These are phyloP conservation scores for Betula pendula DNA, from an alignment of 306 rosid species.

Conservation along the genomic window DNA sequence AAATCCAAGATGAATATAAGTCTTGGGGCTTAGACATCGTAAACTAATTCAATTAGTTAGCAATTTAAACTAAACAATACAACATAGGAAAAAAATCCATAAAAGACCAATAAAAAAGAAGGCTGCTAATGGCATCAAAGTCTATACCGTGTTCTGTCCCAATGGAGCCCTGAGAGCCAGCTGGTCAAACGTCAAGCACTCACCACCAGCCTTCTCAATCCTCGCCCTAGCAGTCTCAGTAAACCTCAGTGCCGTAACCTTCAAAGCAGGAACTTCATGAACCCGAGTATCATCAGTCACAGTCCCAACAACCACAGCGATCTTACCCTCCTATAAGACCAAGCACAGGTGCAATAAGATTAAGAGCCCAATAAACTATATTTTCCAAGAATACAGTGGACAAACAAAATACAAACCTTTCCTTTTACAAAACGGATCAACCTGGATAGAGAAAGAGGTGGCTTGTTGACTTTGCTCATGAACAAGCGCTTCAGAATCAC, in stretches of 20 bases:
- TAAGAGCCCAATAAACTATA: neutral
- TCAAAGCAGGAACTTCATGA: conserved; percentile 69
- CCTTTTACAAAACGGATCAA: conserved; percentile 59
- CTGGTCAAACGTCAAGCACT: conserved; percentile 81
- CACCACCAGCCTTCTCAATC: conserved; percentile 78
- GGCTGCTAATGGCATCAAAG: neutral
- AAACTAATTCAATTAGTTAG: neutral
- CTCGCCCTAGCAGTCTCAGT: conserved; percentile 84
- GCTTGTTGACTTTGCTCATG: conserved; percentile 83
- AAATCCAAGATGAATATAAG: neutral
- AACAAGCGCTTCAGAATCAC: conserved; percentile 77
- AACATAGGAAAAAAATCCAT: neutral
- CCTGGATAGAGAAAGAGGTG: conserved; percentile 80
- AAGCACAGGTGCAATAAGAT: conserved; percentile 14
- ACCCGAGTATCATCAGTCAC: conserved; percentile 67
- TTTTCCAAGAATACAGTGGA: neutral
- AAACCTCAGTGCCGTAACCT: conserved; percentile 77
- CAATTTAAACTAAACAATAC: neutral
- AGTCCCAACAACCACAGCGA: conserved; percentile 73
- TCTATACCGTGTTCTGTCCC: conserved; percentile 76
- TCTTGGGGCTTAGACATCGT: neutral
- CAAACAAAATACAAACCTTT: conserved; percentile 48
- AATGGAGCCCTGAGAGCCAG: conserved; percentile 76
- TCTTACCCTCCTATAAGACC: conserved; percentile 51
- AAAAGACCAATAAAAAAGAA: neutral